Conservation (phyloP, 257 asterid species). For the Verbena officinalis region DNA sequence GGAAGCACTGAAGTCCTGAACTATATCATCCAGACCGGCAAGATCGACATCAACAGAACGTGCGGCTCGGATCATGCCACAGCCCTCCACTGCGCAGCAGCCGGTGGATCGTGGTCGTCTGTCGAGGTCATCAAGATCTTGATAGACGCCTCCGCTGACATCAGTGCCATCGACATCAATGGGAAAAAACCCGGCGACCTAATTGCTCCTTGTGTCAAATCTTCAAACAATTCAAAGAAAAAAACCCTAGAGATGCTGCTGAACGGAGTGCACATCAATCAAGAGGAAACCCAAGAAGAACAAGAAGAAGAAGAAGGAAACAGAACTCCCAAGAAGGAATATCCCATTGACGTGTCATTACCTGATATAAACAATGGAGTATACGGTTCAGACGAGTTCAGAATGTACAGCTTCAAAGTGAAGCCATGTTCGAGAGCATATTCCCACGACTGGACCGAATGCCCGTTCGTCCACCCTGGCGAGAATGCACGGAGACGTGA, state of each 20-base stretch:
- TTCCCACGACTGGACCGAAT: slow-evolving; percentile 65
- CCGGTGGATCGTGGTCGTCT: slow-evolving; percentile 65
- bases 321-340: slow-evolving; percentile 54
- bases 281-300: slow-evolving; percentile 43
- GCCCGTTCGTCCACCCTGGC: slow-evolving; percentile 63
- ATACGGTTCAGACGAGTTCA: slow-evolving; percentile 54
- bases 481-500: slow-evolving; percentile 69
- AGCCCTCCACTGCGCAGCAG: slow-evolving; percentile 84
- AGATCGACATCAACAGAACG: slow-evolving; percentile 65
- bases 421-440: slow-evolving; percentile 63
- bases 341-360: slow-evolving; percentile 57
- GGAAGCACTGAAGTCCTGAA: slow-evolving; percentile 67
- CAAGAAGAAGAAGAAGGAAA: slow-evolving; percentile 41
- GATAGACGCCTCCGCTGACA: slow-evolving; percentile 54
- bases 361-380: slow-evolving; percentile 57
- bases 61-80: slow-evolving; percentile 81
- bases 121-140: slow-evolving; percentile 59
- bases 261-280: slow-evolving; percentile 44
- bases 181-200: slow-evolving; percentile 71
- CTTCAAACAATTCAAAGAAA: slow-evolving; percentile 40
- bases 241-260: slow-evolving; percentile 58
- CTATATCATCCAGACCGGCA: slow-evolving; percentile 52
- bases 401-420: slow-evolving; percentile 62
- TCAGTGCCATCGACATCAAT: slow-evolving; percentile 41
- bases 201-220: slow-evolving; percentile 51